These are phyloP conservation scores for Lunasporangiospora selenospora DNA, from an alignment of 192 early-diverging fungal species.

Conservation along the genomic window DNA sequence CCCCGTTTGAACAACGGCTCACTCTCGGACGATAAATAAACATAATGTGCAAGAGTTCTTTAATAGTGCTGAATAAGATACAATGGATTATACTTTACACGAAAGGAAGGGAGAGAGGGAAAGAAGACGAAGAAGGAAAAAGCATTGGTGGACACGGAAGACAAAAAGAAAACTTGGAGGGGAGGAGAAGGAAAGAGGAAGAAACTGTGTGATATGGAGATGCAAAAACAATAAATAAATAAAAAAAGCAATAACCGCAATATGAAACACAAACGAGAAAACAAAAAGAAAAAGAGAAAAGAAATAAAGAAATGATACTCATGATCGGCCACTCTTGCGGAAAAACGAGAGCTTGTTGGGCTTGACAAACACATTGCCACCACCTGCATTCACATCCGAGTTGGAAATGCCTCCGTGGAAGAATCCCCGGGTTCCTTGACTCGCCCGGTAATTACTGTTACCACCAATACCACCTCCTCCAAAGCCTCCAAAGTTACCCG, in stretches of 20 bases:
- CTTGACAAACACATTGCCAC: slow-evolving; percentile 11
- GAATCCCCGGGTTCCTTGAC: slow-evolving; percentile 2
- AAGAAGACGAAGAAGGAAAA: too few species aligned
- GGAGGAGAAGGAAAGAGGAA: too few species aligned
- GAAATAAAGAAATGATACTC: slow-evolving; percentile 10
- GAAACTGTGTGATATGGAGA: too few species aligned
- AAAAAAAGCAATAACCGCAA: neutral
- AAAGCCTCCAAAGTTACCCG: neutral
- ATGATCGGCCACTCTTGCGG: slow-evolving; percentile 26
- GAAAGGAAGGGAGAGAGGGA: too few species aligned
- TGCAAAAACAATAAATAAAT: too few species aligned
- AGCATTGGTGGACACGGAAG: too few species aligned
- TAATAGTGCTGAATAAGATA: too few species aligned
- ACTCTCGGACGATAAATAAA: too few species aligned
- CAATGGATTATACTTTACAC: too few species aligned
- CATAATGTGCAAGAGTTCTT: too few species aligned
- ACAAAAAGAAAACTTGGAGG: too few species aligned
- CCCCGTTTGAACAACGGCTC: too few species aligned
- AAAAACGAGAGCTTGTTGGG: slow-evolving; percentile 42
- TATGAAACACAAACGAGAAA: neutral
- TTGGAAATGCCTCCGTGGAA: slow-evolving; percentile 27
- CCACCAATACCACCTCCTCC: slow-evolving; percentile 4
- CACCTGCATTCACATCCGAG: slow-evolving; percentile 11
- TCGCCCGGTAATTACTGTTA: neutral
- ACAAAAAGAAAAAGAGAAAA: neutral